A percentile compares a stretch with the other conserved stretches of the same genome.
phyloP scores from a whole-genome alignment of 768 basidiomycete species.

The Mycena maculata region DNA sequence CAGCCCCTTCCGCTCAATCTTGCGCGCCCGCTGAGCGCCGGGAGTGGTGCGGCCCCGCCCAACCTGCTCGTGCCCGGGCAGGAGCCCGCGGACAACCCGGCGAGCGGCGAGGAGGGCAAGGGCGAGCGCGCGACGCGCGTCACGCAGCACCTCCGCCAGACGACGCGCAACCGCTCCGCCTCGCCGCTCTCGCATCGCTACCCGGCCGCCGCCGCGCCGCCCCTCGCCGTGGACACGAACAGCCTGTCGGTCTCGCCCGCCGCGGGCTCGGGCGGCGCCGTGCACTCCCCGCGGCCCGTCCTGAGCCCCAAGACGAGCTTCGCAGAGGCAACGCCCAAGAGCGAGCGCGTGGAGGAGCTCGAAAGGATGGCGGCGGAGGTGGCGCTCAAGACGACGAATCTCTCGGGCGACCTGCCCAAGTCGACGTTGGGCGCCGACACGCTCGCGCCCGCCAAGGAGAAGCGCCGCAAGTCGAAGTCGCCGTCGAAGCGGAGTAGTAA shows the following conservation, averaged over 20 bases:
- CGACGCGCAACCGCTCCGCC: slow-evolving; percentile 68
- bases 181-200: slow-evolving; percentile 72
- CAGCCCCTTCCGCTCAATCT: slow-evolving; percentile 33
- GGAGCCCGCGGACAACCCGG: slow-evolving; percentile 39
- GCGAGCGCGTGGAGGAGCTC: slow-evolving; percentile 72
- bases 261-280: slow-evolving; percentile 46
- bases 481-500: slow-evolving; percentile 18
- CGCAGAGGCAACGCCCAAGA: slow-evolving; percentile 55
- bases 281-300: slow-evolving; percentile 77
- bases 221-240: slow-evolving; percentile 9
- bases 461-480: slow-evolving; percentile 23
- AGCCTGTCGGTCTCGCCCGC: slow-evolving; percentile 42
- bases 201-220: slow-evolving; percentile 47
- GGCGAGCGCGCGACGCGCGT: slow-evolving; percentile 70
- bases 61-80: slow-evolving; percentile 33
- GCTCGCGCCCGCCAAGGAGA: slow-evolving; percentile 11
- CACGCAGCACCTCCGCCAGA: slow-evolving; percentile 66
- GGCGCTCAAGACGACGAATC: slow-evolving; percentile 47
- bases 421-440: slow-evolving; percentile 8
- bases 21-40: slow-evolving; percentile 44
- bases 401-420: slow-evolving; percentile 54
- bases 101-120: slow-evolving; percentile 64
- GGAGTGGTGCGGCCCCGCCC: slow-evolving; percentile 18
- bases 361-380: slow-evolving; percentile 80
- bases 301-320: slow-evolving; percentile 68